Percentiles rank a stretch among this genome's conserved stretches.
These are phyloP conservation scores for Sphaerostilbella broomeana DNA, from an alignment of 2,329 filamentous ascomycete genomes.

Conservation along the genomic window DNA sequence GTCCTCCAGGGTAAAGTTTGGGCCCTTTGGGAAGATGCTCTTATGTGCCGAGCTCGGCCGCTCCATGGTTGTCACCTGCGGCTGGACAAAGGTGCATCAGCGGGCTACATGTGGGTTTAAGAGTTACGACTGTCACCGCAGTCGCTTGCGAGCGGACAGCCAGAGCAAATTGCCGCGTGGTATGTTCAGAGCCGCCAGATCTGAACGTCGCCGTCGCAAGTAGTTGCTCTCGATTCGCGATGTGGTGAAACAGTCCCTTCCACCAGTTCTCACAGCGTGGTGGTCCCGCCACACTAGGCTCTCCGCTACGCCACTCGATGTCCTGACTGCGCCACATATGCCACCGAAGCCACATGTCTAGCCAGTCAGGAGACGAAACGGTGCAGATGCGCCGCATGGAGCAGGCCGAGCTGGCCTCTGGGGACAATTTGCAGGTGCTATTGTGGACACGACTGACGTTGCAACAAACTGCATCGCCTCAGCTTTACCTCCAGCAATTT, in stretches of 20 bases:
- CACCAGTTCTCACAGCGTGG: too few relatives aligned
- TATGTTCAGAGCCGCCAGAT: conserved; percentile 2
- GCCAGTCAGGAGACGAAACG: conserved; percentile 10
- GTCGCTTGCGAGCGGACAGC: neutral
- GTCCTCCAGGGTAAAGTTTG: conserved; percentile 81
- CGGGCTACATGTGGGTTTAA: conserved; percentile 27
- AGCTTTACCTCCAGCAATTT: conserved; percentile 5
- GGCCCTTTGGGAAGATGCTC: conserved; percentile 69
- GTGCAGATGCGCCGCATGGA: conserved; percentile 4
- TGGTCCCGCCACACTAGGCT: conserved; percentile 13
- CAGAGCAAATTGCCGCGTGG: conserved; percentile 2
- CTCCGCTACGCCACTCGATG: neutral
- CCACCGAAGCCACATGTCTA: neutral
- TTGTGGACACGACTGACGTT: neutral
- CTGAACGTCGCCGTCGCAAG: conserved; percentile 1
- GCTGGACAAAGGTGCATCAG: conserved; percentile 14
- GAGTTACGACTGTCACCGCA: conserved; percentile 3
- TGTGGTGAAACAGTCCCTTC: too few relatives aligned
- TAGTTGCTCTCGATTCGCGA: too few relatives aligned
- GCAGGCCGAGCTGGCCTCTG: neutral
- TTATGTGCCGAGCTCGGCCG: conserved; percentile 46
- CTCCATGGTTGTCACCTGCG: conserved; percentile 32
- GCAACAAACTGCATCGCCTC: conserved; percentile 10
- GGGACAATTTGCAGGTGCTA: neutral
- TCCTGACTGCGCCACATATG: conserved; percentile 7